A percentile compares a stretch with the other conserved stretches of the same genome.
These are phyloP conservation scores for Stylosanthes scabra DNA, from an alignment of 331 rosid genomes.

Conservation along the genomic window DNA sequence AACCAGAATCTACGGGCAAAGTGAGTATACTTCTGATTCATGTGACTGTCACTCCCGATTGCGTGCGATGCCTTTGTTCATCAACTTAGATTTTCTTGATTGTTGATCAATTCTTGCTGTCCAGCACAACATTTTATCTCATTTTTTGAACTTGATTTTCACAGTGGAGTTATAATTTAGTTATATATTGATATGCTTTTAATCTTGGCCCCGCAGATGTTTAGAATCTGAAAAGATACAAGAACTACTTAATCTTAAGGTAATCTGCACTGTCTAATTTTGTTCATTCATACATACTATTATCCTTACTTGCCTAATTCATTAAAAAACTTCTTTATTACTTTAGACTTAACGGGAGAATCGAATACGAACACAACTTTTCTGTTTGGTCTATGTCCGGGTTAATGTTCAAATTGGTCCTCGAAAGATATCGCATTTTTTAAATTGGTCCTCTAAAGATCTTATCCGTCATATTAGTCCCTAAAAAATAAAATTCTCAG, in stretches of 20 bases:
- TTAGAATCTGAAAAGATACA: slow-evolving; percentile 59
- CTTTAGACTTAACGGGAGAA: no score
- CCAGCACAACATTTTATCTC: slow-evolving; percentile 9
- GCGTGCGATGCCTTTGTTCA: slow-evolving; percentile 6
- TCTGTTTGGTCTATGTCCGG: no score
- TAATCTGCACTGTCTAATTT: slow-evolving; percentile 39
- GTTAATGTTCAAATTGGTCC: no score
- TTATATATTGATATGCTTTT: slow-evolving; percentile 28
- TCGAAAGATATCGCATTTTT: no score
- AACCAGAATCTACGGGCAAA: slow-evolving; percentile 60
- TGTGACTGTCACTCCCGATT: no score
- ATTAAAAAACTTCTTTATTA: no score
- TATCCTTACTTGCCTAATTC: no score
- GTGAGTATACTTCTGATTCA: slow-evolving; percentile 64
- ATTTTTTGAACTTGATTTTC: background rate
- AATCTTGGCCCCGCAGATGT: slow-evolving; percentile 53
- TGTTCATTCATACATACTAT: slow-evolving; percentile 23
- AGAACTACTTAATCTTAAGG: slow-evolving; percentile 70
- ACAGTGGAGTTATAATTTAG: no score
- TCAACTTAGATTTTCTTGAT: slow-evolving; percentile 20
- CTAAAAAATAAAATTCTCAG: no score
- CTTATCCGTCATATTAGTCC: no score
- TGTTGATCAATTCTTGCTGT: slow-evolving; percentile 13
- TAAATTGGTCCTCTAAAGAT: no score
- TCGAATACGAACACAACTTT: no score